These are phyloP conservation scores for Didymella lethalis DNA, from an alignment of 2,329 filamentous ascomycete species.

Conservation along the genomic window DNA sequence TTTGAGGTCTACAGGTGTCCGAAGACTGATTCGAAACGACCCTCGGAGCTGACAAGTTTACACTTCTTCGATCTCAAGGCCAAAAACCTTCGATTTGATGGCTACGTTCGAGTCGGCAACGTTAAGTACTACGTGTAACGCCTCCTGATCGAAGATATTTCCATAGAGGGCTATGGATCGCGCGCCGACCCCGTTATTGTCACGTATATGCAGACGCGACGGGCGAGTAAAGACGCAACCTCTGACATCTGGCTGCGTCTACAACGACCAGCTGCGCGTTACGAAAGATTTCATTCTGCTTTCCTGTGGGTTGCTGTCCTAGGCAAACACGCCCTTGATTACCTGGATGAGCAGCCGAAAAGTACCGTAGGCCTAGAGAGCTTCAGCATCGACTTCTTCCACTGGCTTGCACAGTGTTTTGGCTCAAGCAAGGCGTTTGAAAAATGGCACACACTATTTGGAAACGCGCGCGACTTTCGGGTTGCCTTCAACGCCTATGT, in stretches of 20 bases:
- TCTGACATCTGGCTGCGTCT: constrained; percentile 71
- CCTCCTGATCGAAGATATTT: constrained; percentile 65
- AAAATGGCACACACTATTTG: constrained; percentile 61
- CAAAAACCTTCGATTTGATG: constrained; percentile 37
- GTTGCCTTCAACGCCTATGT: constrained; percentile 66
- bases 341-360: constrained; percentile 51
- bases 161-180: constrained; percentile 72
- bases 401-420: constrained; percentile 64
- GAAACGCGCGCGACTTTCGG: constrained; percentile 66
- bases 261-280: constrained; percentile 63
- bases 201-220: constrained; percentile 70
- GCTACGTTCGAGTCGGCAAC: constrained; percentile 56
- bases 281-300: constrained; percentile 66
- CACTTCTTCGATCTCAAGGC: constrained; percentile 30
- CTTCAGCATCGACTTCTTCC: constrained; percentile 66
- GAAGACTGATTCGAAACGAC: constrained; percentile 5
- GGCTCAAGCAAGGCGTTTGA: constrained; percentile 53
- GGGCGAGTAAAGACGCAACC: constrained; percentile 27
- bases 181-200: constrained; percentile 57
- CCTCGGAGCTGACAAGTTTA: constrained; percentile 29
- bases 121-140: constrained; percentile 60
- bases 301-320: constrained; percentile 77
- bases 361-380: constrained; percentile 59
- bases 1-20: constrained; percentile 40
- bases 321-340: constrained; percentile 76